These are phyloP conservation scores for Quercus ilex DNA, from an alignment of 306 rosid species.

Conservation along the genomic window DNA sequence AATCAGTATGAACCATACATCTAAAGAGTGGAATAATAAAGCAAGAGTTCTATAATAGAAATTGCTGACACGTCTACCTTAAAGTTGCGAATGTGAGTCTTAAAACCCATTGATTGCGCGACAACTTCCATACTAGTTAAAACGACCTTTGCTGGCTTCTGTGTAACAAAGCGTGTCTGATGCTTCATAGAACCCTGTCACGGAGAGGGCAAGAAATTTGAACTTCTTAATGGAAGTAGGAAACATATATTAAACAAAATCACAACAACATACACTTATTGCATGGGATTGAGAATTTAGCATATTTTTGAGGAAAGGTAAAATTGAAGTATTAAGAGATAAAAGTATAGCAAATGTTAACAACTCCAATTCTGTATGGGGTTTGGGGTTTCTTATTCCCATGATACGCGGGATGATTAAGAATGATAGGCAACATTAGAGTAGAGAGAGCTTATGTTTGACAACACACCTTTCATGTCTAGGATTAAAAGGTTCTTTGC, in stretches of 20 bases:
- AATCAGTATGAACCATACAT: neutral
- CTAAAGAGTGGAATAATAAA: neutral
- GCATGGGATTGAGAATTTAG: neutral
- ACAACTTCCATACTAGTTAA: conserved; percentile 91
- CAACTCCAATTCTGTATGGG: neutral
- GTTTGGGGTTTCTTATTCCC: neutral
- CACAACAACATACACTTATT: neutral
- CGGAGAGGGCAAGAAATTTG: neutral
- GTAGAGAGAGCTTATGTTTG: neutral
- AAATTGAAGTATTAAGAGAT: neutral
- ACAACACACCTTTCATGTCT: neutral
- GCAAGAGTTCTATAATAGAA: conserved; percentile 3
- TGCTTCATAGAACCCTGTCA: conserved; percentile 57
- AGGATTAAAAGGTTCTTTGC: neutral
- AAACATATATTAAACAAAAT: neutral
- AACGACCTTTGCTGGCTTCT: conserved; percentile 86
- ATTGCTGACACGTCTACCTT: conserved; percentile 44
- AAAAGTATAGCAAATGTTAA: neutral
- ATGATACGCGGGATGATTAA: neutral
- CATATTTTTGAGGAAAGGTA: neutral
- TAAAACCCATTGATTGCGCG: conserved; percentile 89
- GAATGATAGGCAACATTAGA: neutral
- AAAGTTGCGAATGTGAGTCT: conserved; percentile 85
- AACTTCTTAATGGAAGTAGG: neutral
- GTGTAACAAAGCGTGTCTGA: conserved; percentile 82